Conservation (phyloP, 108 stramenopile species). For the Pseudonitzschia pungens region DNA sequence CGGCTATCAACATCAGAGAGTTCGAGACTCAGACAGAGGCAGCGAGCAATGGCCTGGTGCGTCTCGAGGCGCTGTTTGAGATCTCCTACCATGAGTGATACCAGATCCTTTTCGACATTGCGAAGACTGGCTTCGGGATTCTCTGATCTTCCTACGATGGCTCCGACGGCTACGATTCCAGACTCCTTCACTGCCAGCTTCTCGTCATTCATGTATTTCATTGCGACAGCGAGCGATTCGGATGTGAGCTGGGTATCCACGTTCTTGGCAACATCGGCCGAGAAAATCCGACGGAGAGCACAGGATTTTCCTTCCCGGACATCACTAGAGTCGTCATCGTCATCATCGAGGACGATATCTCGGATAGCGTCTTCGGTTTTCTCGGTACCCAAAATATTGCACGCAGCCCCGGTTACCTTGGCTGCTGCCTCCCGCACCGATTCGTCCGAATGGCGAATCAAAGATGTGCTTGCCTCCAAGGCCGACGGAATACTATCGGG, state of each 20-base stretch:
- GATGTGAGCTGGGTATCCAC: slow-evolving; percentile 38
- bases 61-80: slow-evolving; percentile 68
- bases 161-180: slow-evolving; percentile 72
- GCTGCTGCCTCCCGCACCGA: slow-evolving; percentile 81
- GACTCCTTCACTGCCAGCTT: slow-evolving; percentile 61
- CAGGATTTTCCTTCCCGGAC: slow-evolving; percentile 74
- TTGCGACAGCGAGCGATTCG: slow-evolving; percentile 25
- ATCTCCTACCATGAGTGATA: slow-evolving; percentile 50
- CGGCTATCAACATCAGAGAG: slow-evolving; percentile 43
- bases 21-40: slow-evolving; percentile 67
- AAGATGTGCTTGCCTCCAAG: slow-evolving; percentile 69
- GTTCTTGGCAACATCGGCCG: slow-evolving; percentile 49
- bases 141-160: slow-evolving; percentile 61
- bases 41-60: slow-evolving; percentile 62
- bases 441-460: slow-evolving; percentile 71
- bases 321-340: slow-evolving; percentile 42
- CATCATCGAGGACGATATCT: slow-evolving; percentile 47
- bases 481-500: slow-evolving; percentile 83
- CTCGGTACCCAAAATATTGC: slow-evolving; percentile 62
- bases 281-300: slow-evolving; percentile 61
- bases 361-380: slow-evolving; percentile 43
- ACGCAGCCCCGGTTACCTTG: slow-evolving; percentile 77
- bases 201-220: slow-evolving; percentile 68
- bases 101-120: slow-evolving; percentile 50
- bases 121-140: slow-evolving; percentile 47